Evolutionary conservation across 371 early-diverging fungal genomes (phyloP), one percentile per base, ranked within the genome.

Genomic region (Parasitella parasitica): DNA sequence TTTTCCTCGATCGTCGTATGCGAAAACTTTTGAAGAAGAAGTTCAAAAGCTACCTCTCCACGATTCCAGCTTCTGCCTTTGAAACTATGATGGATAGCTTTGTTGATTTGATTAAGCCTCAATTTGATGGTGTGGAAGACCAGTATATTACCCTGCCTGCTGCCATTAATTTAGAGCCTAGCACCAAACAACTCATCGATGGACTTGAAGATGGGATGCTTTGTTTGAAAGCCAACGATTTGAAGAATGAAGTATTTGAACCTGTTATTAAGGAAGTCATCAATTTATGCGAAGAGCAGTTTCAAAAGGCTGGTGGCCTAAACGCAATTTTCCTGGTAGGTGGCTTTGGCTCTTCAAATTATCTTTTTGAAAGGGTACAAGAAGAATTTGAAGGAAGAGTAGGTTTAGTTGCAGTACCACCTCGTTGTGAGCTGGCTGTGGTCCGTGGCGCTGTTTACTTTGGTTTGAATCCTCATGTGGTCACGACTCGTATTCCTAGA

Each of bases 261-360:
- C 81, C 81, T 3, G 78, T 81, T 12, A 73, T 81, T 30, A 69
- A 70, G 38, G 81, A 81, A 59, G 81, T 81, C 11, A 39, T 81
- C 32, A 73, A 77, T 28, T 62, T 81, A 52, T 70, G 75, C 49
- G 81, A 81, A 32, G 81, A 81, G 16, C 81, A 81, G 50, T 49
- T 81, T 22, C 57, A 70, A 46, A 81, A 78, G 59, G 81, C 81
- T n/a, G 67, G 70, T 5, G 57, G 64, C 1, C 56, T 81, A 55
- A 77, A 81, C 59, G 84, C 84, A 13, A 56, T 86, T 16, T 86
- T 86, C 50, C 64, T 86, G 59, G 86, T 86, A 2, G 86, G 86
- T 64, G 86, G 86, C 24, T 86, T 86, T 62, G 86, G 86, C 34
- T 80, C 84, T 18, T 83, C 83, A 58, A 84, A 84, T 62, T 86